Conservation (phyloP, 345 rosid species). For the Geranium brycei region DNA sequence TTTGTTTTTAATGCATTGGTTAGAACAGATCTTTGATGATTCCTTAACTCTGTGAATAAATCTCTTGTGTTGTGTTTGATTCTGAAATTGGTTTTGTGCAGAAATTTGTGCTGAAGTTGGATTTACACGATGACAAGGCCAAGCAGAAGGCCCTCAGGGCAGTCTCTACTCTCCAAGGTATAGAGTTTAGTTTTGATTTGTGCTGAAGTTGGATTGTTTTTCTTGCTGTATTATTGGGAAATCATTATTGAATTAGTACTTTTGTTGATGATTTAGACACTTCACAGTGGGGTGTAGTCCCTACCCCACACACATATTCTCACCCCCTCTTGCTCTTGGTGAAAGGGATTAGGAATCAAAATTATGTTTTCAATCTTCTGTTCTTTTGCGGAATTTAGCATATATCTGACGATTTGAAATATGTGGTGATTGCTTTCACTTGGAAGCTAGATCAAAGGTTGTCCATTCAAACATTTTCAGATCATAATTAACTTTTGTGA, state of each 20-base stretch:
- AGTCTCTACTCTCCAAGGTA: constrained; percentile 76
- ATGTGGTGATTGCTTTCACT: background rate
- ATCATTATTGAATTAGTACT: background rate
- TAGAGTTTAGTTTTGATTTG: no score
- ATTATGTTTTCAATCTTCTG: background rate
- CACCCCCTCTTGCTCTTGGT: background rate
- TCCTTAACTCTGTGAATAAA: background rate
- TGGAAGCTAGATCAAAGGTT: background rate
- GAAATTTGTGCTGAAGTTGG: constrained; percentile 72
- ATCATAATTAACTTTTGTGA: no score
- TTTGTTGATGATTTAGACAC: background rate
- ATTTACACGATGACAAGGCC: constrained; percentile 58
- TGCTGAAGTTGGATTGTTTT: no score
- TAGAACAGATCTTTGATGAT: background rate
- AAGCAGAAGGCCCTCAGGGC: constrained; percentile 83
- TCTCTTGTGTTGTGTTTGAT: background rate
- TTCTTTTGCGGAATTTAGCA: background rate
- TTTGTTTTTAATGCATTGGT: no score
- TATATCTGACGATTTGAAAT: background rate
- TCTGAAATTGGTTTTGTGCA: constrained; percentile 27
- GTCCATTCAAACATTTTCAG: background rate
- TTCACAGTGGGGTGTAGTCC: background rate
- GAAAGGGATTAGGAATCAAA: background rate
- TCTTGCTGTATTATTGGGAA: background rate
- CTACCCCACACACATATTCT: background rate